A percentile compares a stretch with the other conserved stretches of the same genome.
phyloP scores from a whole-genome alignment of 352 stramenopile species.

The Peronosclerospora sorghi region DNA sequence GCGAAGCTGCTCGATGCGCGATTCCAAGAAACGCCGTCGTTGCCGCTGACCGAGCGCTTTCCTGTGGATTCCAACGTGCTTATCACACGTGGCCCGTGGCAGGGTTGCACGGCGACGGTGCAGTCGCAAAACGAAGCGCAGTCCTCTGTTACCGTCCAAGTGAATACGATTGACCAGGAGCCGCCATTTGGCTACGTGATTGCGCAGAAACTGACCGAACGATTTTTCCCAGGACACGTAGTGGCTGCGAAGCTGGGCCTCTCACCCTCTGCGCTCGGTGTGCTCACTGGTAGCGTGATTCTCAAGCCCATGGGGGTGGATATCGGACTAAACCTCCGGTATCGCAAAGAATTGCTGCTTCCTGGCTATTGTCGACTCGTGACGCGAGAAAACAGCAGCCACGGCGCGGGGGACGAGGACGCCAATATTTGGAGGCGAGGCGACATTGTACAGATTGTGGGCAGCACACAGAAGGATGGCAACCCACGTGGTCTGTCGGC shows the following conservation, averaged over 20 bases:
- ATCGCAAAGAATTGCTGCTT: slow-evolving; percentile 79
- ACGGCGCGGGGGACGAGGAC: slow-evolving; percentile 6
- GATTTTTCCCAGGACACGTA: slow-evolving; percentile 61
- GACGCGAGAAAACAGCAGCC: slow-evolving; percentile 13
- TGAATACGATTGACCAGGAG: slow-evolving; percentile 88
- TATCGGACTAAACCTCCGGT: slow-evolving; percentile 77
- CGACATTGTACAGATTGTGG: slow-evolving; percentile 89
- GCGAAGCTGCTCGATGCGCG: slow-evolving; percentile 89
- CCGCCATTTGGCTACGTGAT: slow-evolving; percentile 96
- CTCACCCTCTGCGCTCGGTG: slow-evolving; percentile 83
- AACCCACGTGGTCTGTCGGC: background rate
- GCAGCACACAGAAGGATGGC: slow-evolving; percentile 33
- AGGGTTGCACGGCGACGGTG: slow-evolving; percentile 82
- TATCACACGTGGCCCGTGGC: slow-evolving; percentile 84
- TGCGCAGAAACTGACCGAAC: slow-evolving; percentile 86
- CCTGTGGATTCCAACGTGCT: slow-evolving; percentile 79
- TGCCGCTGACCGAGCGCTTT: slow-evolving; percentile 87
- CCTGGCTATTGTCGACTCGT: slow-evolving; percentile 87
- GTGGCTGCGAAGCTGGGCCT: slow-evolving; percentile 88
- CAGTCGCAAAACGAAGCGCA: slow-evolving; percentile 41
- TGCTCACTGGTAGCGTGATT: slow-evolving; percentile 89
- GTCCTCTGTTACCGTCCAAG: slow-evolving; percentile 82
- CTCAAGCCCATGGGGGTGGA: slow-evolving; percentile 90
- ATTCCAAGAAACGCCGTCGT: slow-evolving; percentile 83
- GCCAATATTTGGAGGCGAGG: slow-evolving; percentile 80